phyloP scores from a whole-genome alignment of 352 stramenopile species.

The Peronosclerospora sorghi region DNA sequence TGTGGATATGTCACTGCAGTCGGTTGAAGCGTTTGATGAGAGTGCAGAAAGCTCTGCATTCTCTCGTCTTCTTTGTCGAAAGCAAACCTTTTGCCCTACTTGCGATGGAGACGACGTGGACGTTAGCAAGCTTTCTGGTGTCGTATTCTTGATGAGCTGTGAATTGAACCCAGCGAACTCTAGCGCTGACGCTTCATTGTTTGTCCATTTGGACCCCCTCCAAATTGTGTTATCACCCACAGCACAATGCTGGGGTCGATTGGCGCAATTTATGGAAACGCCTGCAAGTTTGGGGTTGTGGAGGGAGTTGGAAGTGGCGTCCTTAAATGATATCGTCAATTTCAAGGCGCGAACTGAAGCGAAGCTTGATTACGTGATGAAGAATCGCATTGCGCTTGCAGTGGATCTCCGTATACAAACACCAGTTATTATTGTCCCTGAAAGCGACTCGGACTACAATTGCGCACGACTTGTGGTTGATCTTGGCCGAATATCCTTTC shows the following conservation, averaged over 20 bases:
- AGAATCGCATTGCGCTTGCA: constrained; percentile 68
- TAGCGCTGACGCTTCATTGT: constrained; percentile 58
- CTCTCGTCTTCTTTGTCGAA: constrained; percentile 64
- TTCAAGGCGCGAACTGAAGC: constrained; percentile 77
- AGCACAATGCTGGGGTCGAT: constrained; percentile 64
- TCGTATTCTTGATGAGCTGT: constrained; percentile 78
- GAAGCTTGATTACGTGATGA: constrained; percentile 85
- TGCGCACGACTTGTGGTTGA: constrained; percentile 72
- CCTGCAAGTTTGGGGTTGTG: constrained; percentile 67
- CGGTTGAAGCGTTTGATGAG: constrained; percentile 80
- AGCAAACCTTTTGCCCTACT: constrained; percentile 31
- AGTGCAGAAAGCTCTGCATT: constrained; percentile 77
- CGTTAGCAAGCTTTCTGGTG: constrained; percentile 53
- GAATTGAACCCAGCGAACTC: constrained; percentile 64
- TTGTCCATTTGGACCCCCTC: constrained; percentile 77
- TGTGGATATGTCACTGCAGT: constrained; percentile 77
- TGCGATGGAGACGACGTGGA: constrained; percentile 41
- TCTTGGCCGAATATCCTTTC: constrained; percentile 76
- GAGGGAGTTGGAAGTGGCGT: constrained; percentile 81
- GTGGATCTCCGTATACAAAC: constrained; percentile 80
- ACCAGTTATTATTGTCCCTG: constrained; percentile 73
- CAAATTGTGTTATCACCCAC: constrained; percentile 83
- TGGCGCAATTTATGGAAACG: constrained; percentile 67
- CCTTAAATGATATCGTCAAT: constrained; percentile 87
- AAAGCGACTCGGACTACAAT: constrained; percentile 71